Evolutionary conservation across 192 early-diverging fungal genomes (phyloP).

Genomic region (Rhizophagus prolifer): DNA sequence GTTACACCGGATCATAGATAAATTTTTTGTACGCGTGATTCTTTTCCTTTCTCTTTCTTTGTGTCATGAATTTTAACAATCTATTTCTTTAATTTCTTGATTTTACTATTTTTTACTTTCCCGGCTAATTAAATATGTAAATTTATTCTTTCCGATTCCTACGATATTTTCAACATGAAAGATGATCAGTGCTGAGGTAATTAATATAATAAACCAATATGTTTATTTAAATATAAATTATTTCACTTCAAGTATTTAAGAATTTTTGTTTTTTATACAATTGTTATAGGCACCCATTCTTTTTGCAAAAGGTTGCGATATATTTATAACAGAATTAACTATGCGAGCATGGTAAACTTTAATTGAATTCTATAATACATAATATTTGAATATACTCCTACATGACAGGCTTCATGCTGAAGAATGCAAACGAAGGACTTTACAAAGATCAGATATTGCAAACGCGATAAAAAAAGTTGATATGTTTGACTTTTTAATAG

Average conservation of each 20-base stretch:
- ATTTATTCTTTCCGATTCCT: background rate
- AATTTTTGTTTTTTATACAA: slow-evolving; percentile 4
- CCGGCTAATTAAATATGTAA: background rate
- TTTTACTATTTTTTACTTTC: slow-evolving; percentile 7
- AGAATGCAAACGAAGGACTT: slow-evolving; percentile 93
- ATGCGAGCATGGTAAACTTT: slow-evolving; percentile 66
- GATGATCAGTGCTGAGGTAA: slow-evolving; percentile 63
- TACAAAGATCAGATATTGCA: slow-evolving; percentile 90
- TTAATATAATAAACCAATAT: background rate
- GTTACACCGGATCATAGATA: slow-evolving; percentile 15
- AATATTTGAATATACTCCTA: background rate
- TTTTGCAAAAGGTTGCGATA: slow-evolving; percentile 95
- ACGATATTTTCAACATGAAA: slow-evolving; percentile 13
- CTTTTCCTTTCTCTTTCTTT: background rate
- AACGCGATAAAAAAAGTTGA: slow-evolving; percentile 86
- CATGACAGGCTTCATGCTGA: slow-evolving; percentile 81
- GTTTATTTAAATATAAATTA: too few species aligned
- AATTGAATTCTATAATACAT: background rate
- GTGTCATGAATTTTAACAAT: slow-evolving; percentile 30
- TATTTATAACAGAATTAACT: slow-evolving; percentile 93
- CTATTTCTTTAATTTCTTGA: background rate
- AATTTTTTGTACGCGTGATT: slow-evolving; percentile 14
- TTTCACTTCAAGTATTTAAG: background rate
- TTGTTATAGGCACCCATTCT: slow-evolving; percentile 77
- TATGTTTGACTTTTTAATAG: slow-evolving; percentile 97